phyloP scores from a whole-genome alignment of 2,329 filamentous ascomycete genomes.

The Stachybotrys echinatus region DNA sequence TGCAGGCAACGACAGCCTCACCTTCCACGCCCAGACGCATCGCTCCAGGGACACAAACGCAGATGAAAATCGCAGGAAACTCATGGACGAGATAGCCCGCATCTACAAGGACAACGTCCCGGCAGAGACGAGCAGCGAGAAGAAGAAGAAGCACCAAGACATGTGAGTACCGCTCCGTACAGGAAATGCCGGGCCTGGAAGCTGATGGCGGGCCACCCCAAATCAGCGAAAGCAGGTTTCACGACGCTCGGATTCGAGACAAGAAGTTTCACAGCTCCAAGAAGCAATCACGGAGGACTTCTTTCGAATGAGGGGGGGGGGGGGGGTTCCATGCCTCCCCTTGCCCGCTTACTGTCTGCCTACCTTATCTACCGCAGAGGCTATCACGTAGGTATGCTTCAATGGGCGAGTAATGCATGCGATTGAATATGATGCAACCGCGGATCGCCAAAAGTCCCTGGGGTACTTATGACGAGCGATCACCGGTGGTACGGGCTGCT shows the following conservation, averaged over 20 bases:
- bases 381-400: too few relatives aligned
- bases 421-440: too few relatives aligned
- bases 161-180: slow-evolving; percentile 32
- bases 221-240: slow-evolving; percentile 41
- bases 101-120: slow-evolving; percentile 44
- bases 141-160: slow-evolving; percentile 41
- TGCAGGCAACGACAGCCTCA: slow-evolving; percentile 43
- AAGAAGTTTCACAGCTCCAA: slow-evolving; percentile 47
- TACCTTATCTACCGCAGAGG: too few relatives aligned
- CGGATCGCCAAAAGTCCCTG: too few relatives aligned
- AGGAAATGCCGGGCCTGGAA: neutral
- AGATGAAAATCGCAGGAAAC: slow-evolving; percentile 46
- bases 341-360: too few relatives aligned
- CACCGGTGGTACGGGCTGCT: too few relatives aligned
- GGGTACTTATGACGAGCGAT: too few relatives aligned
- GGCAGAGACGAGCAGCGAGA: slow-evolving; percentile 37
- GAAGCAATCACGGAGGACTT: slow-evolving; percentile 40
- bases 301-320: too few relatives aligned
- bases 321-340: too few relatives aligned
- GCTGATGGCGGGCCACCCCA: neutral
- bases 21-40: slow-evolving; percentile 50
- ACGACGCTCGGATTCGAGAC: slow-evolving; percentile 35
- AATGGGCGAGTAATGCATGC: too few relatives aligned
- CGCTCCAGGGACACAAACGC: slow-evolving; percentile 47
- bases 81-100: slow-evolving; percentile 39